Conservation (phyloP, 140 eudicot genomes). For the Flaveria floridana region DNA sequence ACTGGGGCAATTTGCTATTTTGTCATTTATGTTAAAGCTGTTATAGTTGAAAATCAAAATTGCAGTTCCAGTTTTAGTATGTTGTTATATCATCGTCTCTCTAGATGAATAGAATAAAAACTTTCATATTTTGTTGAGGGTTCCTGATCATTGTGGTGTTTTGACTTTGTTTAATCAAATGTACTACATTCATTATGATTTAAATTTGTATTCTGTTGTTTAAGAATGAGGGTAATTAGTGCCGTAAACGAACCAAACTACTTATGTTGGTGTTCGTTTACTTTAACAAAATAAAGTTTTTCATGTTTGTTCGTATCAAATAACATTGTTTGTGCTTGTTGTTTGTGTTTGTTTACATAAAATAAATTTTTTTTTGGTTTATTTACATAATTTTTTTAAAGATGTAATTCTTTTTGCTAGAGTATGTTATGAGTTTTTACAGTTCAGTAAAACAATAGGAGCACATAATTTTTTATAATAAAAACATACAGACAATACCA, state of each 20-base stretch:
- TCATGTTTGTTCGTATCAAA: background rate
- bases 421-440: too few relatives aligned
- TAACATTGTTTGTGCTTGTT: background rate
- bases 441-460: too few relatives aligned
- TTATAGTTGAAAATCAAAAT: slow-evolving; percentile 18
- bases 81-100: slow-evolving; percentile 25
- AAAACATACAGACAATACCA: too few relatives aligned
- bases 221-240: background rate
- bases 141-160: slow-evolving; percentile 21
- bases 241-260: background rate
- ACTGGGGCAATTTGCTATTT: slow-evolving; percentile 28
- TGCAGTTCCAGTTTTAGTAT: slow-evolving; percentile 28
- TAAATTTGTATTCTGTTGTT: background rate
- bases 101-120: slow-evolving; percentile 32
- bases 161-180: slow-evolving; percentile 16
- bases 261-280: background rate
- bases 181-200: background rate
- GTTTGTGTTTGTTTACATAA: too few relatives aligned
- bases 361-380: too few relatives aligned
- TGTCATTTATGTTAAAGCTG: slow-evolving; percentile 36
- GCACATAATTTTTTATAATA: too few relatives aligned
- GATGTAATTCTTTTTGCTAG: too few relatives aligned
- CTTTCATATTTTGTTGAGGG: slow-evolving; percentile 3
- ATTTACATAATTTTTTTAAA: too few relatives aligned
- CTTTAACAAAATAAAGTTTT: background rate